Evolutionary conservation across 2,329 filamentous ascomycete species (phyloP).

Genomic region (Pseudogymnoascus sp.): DNA sequence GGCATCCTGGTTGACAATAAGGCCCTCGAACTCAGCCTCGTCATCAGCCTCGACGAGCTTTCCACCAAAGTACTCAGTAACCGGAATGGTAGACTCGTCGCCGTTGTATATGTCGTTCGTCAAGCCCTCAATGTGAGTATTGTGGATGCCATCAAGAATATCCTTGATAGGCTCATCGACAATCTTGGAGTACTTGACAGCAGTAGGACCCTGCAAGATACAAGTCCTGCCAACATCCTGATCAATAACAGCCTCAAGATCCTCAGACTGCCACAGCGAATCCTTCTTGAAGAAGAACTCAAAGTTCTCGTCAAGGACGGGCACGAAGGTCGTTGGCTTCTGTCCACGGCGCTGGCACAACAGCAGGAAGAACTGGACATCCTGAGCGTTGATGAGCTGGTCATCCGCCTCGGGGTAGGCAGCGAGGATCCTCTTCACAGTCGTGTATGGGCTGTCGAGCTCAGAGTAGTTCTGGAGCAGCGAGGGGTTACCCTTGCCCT

Average conservation of each 20-base stretch:
- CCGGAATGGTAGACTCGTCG: constrained; percentile 66
- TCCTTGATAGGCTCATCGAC: constrained; percentile 92
- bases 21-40: constrained; percentile 72
- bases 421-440: constrained; percentile 70
- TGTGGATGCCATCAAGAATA: constrained; percentile 84
- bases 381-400: constrained; percentile 95
- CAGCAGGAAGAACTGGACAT: constrained; percentile 92
- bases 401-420: constrained; percentile 78
- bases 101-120: constrained; percentile 72
- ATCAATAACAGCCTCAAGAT: constrained; percentile 87
- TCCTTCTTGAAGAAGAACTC: constrained; percentile 99
- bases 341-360: constrained; percentile 86
- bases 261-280: constrained; percentile 97
- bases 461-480: constrained; percentile 85
- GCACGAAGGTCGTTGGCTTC: constrained; percentile 95
- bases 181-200: constrained; percentile 79
- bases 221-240: constrained; percentile 95
- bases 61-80: constrained; percentile 92
- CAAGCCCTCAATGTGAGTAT: constrained; percentile 74
- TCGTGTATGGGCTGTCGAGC: constrained; percentile 70
- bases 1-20: constrained; percentile 72
- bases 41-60: constrained; percentile 66
- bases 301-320: constrained; percentile 90
- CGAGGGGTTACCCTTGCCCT: constrained; percentile 61
- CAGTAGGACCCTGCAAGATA: constrained; percentile 91